Percentiles rank a stretch among this genome's conserved stretches.
phyloP scores from a whole-genome alignment of 345 rosid genomes.

The Diplotaxis tenuifolia region DNA sequence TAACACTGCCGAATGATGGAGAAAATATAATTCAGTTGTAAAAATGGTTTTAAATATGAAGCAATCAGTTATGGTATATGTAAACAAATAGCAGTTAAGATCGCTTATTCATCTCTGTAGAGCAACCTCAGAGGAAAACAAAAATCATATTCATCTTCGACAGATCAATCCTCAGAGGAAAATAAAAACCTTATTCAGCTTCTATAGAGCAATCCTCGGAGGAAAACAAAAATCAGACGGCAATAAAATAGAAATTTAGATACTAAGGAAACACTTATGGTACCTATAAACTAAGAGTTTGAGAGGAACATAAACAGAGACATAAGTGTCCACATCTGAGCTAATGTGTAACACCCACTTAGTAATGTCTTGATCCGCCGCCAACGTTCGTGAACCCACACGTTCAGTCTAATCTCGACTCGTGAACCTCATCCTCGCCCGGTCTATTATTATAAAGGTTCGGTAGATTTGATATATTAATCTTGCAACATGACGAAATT shows the following conservation, averaged over 20 bases:
- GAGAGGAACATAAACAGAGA: not conserved
- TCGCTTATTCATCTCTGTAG: not conserved
- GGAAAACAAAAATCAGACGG: not conserved
- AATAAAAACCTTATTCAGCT: no score
- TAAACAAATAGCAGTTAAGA: not conserved
- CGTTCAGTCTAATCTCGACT: no score
- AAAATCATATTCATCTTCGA: no score
- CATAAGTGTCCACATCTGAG: not conserved
- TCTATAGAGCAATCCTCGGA: no score
- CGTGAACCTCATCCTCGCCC: no score
- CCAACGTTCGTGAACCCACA: not conserved
- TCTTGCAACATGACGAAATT: no score
- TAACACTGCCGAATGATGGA: not conserved
- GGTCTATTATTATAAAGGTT: no score
- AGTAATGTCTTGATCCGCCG: not conserved
- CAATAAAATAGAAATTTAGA: not conserved
- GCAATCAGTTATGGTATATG: no score
- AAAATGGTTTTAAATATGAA: no score
- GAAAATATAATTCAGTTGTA: not conserved
- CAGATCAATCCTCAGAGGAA: not conserved
- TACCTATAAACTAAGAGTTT: no score
- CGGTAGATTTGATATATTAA: no score
- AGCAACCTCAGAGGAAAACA: not conserved
- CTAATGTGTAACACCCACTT: not conserved
- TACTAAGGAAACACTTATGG: not conserved